phyloP scores from a whole-genome alignment of 176 grass and related monocot species.

The Pharus latifolius region DNA sequence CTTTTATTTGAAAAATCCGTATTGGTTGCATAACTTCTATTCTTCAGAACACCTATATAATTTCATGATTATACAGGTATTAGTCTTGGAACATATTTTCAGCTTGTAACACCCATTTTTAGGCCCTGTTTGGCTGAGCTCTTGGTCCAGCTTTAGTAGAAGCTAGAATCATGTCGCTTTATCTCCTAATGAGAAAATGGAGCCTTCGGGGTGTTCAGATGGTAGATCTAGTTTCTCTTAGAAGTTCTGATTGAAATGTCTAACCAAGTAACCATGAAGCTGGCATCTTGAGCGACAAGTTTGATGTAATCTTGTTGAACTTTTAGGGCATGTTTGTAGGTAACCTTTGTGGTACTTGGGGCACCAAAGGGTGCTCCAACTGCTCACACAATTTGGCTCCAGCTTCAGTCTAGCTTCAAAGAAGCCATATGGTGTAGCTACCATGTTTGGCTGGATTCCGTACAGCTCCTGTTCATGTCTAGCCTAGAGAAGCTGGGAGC shows the following conservation, averaged over 20 bases:
- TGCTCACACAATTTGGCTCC: background rate
- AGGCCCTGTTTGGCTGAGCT: background rate
- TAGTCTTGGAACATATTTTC: background rate
- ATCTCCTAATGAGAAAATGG: background rate
- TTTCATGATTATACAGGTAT: background rate
- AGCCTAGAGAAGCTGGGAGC: background rate
- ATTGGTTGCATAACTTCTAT: background rate
- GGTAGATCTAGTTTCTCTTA: background rate
- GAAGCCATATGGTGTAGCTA: background rate
- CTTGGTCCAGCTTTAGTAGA: slow-evolving; percentile 1
- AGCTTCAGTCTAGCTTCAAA: background rate
- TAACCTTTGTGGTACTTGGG: background rate
- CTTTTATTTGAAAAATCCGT: background rate
- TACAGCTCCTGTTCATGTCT: background rate
- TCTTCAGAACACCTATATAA: background rate
- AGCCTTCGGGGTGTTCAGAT: background rate
- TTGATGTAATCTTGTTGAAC: background rate
- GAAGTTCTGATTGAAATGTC: slow-evolving; percentile 7
- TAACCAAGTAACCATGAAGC: too few relatives aligned
- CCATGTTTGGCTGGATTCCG: background rate
- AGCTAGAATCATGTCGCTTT: background rate
- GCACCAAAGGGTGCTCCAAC: background rate
- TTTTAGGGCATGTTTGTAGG: background rate
- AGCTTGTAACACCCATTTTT: background rate
- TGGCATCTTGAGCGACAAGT: background rate